Conservation (phyloP, 2,329 filamentous ascomycete species). For the Coniochaeta sp. region DNA sequence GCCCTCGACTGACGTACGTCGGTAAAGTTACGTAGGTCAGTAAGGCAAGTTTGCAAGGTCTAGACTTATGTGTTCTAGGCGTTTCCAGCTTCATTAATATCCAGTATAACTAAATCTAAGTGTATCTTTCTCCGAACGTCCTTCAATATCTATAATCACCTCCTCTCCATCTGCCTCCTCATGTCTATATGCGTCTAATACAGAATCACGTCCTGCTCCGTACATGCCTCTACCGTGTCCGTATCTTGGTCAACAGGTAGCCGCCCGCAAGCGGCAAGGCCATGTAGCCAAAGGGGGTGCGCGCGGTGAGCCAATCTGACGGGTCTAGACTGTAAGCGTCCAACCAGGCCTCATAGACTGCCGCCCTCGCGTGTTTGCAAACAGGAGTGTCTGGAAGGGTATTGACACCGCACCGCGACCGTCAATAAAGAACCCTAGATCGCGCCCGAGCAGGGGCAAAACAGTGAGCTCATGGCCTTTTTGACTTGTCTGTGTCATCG, state of each 20-base stretch:
- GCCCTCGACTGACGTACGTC: not conserved
- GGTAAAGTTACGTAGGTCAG: not conserved
- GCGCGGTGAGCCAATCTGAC: not conserved
- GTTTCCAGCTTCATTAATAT: not conserved
- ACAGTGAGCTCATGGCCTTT: not conserved
- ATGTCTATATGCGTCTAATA: not conserved
- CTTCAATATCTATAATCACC: not conserved
- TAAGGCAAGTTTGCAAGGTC: no score
- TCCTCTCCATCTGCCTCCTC: not conserved
- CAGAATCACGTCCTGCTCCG: not conserved
- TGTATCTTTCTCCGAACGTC: not conserved
- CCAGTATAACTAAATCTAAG: not conserved
- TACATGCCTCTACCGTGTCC: not conserved
- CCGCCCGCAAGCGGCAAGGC: not conserved
- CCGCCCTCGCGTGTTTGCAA: not conserved
- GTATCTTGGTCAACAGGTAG: not conserved
- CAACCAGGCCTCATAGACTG: not conserved
- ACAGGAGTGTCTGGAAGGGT: constrained; percentile 1
- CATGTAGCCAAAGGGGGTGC: not conserved
- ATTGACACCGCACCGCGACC: not conserved
- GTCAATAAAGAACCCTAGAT: not conserved
- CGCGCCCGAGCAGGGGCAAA: not conserved
- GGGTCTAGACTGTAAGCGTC: not conserved
- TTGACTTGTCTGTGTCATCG: not conserved
- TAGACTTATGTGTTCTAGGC: not conserved